Base-by-base conservation (phyloP, 2,329 filamentous ascomycete genomes). In the Aspergillus amoenus region DNA sequence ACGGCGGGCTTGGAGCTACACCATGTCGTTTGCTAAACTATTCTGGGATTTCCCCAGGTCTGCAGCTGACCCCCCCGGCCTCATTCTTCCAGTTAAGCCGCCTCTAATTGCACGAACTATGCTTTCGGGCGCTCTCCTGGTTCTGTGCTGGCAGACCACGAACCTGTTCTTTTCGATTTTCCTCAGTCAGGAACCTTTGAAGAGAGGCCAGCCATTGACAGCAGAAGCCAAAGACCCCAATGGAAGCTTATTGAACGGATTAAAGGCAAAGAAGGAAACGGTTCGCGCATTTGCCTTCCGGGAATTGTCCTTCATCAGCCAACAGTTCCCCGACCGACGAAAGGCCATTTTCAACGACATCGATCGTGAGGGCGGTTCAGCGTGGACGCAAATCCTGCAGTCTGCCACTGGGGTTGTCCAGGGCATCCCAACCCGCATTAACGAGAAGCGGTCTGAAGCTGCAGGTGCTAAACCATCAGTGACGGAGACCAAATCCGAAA, bases 211-310 rank as follows among this genome's bases (percentile, higher is more conserved):
- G 66, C 92, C 93, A 4, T 82, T 97, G 55, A 96, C 91, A 0
- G 83, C 84, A 17, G 90, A 93, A 64, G 90, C 91, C 15, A 94
- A 90, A 69, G 93, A 97, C 72, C 91, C 93, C 1, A 97, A 96
- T 68, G 92, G 91, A 37, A 96, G 90, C 70, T 80, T 97, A 27
- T 73, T 97, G 48, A 91, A 87, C 56, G 93, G 93, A 0, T 74
- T 97, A 45, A 93, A 88, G 70, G 88, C 88, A 62, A 94, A 92
- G 76, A 94, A 93, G 72, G 81, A 90, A 8, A 81, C 90, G 9
- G 86, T 90, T 59, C 87, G 85, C 83, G 83, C 86, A 0, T 96
- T 95, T 72, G 93, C 93, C 15, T 89, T 96, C 73, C 96, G 93
- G 93, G 93, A 97, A 70, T 79, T 97, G 27, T 85, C 86, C 30